phyloP scores from a whole-genome alignment of 805 yeast species.

The Kodamaea kakaduensis region DNA sequence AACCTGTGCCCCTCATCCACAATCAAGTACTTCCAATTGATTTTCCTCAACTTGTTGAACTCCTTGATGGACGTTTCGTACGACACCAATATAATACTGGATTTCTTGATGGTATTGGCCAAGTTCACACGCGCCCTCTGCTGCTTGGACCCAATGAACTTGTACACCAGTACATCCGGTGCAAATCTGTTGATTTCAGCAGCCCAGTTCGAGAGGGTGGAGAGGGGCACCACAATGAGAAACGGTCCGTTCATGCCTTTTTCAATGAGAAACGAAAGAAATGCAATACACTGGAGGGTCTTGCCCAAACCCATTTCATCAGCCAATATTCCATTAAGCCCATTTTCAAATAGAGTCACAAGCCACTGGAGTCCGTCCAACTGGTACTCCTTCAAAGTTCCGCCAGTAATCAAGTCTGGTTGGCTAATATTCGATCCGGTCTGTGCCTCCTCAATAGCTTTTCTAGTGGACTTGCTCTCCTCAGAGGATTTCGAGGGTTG shows the following conservation, averaged over 20 bases:
- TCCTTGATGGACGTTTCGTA: constrained; percentile 80
- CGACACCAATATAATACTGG: constrained; percentile 66
- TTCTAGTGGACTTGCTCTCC: constrained; percentile 15
- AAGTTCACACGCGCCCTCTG: constrained; percentile 47
- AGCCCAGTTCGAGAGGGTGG: constrained; percentile 85
- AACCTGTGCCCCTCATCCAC: constrained; percentile 96
- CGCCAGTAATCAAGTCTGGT: constrained; percentile 39
- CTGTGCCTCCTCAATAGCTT: constrained; percentile 26
- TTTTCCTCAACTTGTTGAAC: constrained; percentile 45
- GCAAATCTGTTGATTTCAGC: constrained; percentile 70
- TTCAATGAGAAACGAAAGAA: constrained; percentile 71
- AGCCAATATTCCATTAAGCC: constrained; percentile 90
- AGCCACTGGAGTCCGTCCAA: constrained; percentile 90
- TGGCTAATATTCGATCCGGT: constrained; percentile 17
- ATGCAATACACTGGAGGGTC: constrained; percentile 82
- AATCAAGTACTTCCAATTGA: constrained; percentile 76
- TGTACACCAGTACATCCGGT: constrained; percentile 58
- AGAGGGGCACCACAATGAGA: constrained; percentile 72
- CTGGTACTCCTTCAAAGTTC: constrained; percentile 76
- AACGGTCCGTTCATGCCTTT: constrained; percentile 78
- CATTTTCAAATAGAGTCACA: constrained; percentile 83
- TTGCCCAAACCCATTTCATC: constrained; percentile 98
- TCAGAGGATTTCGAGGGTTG: constrained; percentile 15
- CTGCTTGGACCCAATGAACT: constrained; percentile 61
- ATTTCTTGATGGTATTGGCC: constrained; percentile 13